A percentile compares a stretch with the other conserved stretches of the same genome.
phyloP scores from a whole-genome alignment of 179 eudicot genomes.

The Silene coronaria region DNA sequence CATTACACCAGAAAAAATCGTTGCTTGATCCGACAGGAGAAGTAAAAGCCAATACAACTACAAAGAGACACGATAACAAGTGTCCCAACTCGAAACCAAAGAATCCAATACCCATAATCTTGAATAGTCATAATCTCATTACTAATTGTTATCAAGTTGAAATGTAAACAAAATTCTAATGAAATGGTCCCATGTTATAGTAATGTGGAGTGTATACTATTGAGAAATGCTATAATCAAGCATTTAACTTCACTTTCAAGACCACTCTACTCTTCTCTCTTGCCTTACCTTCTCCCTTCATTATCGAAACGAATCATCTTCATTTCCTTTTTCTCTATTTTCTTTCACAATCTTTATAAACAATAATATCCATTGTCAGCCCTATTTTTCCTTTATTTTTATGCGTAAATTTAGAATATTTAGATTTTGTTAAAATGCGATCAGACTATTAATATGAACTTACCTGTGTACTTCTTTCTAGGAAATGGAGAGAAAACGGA shows the following conservation, averaged over 20 bases:
- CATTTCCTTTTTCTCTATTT: no score
- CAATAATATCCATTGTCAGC: no score
- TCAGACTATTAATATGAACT: no score
- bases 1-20: no score
- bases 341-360: no score
- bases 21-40: background rate
- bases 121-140: background rate
- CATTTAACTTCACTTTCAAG: constrained; percentile 34
- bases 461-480: no score
- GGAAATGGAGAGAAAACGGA: no score
- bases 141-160: background rate
- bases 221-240: background rate
- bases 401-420: no score
- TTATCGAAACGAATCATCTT: no score
- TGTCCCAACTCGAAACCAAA: background rate
- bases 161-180: background rate
- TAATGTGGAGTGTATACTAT: background rate
- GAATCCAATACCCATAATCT: background rate
- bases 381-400: no score
- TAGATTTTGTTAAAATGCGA: no score
- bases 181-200: constrained; percentile 8
- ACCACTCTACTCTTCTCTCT: constrained; percentile 13
- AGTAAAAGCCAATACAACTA: background rate
- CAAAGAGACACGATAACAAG: background rate
- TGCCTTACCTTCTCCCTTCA: background rate